These are phyloP conservation scores for Monilinia laxa DNA, from an alignment of 2,329 filamentous ascomycete genomes.

Conservation along the genomic window DNA sequence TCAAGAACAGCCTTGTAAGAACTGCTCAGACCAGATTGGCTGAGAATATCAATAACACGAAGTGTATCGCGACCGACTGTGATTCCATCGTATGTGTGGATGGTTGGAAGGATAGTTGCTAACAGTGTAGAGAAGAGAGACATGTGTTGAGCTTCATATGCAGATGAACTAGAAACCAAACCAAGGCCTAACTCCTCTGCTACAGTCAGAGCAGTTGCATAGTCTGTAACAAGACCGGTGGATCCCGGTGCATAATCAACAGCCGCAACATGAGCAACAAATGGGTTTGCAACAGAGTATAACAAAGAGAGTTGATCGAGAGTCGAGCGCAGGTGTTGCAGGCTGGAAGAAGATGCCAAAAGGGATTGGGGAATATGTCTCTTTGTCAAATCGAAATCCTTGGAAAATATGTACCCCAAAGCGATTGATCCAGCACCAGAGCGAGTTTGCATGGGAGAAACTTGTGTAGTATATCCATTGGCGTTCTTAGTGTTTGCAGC, in stretches of 20 bases:
- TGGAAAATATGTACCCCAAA: slow-evolving; percentile 95
- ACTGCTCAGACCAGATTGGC: slow-evolving; percentile 66
- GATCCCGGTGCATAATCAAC: slow-evolving; percentile 74
- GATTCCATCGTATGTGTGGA: slow-evolving; percentile 88
- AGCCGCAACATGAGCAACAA: slow-evolving; percentile 89
- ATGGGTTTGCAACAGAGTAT: slow-evolving; percentile 87
- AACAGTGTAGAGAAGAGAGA: slow-evolving; percentile 81
- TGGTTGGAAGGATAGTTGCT: slow-evolving; percentile 73
- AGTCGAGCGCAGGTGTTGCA: slow-evolving; percentile 76
- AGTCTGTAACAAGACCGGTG: slow-evolving; percentile 76
- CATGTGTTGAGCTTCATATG: slow-evolving; percentile 95
- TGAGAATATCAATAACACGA: slow-evolving; percentile 77
- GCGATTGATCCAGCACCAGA: slow-evolving; percentile 87
- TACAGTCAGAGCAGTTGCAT: slow-evolving; percentile 73
- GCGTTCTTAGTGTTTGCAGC: slow-evolving; percentile 70
- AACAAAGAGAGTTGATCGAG: slow-evolving; percentile 90
- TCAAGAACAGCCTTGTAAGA: slow-evolving; percentile 66
- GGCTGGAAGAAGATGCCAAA: slow-evolving; percentile 78
- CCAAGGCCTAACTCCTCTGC: slow-evolving; percentile 89
- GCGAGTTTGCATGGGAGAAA: slow-evolving; percentile 81
- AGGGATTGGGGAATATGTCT: slow-evolving; percentile 89
- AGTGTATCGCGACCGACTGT: slow-evolving; percentile 79
- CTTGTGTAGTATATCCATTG: slow-evolving; percentile 74
- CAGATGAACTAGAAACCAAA: slow-evolving; percentile 79
- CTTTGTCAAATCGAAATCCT: slow-evolving; percentile 91